These are phyloP conservation scores for Benincasa hispida DNA, from an alignment of 306 rosid genomes.

Conservation along the genomic window DNA sequence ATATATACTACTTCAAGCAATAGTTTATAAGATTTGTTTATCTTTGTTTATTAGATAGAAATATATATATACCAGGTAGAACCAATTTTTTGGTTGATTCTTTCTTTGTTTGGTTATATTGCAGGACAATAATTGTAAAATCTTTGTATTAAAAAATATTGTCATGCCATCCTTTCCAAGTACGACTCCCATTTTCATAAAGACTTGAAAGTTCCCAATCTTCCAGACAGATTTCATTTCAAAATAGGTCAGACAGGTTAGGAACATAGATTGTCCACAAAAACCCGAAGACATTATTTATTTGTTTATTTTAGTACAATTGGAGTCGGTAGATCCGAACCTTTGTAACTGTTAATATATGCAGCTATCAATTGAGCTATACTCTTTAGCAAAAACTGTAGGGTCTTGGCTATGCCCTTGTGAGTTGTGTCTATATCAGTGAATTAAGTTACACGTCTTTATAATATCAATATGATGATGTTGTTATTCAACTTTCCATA, in stretches of 20 bases:
- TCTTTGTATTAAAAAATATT: not conserved
- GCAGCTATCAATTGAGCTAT: too few species aligned
- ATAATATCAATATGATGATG: not conserved
- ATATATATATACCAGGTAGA: conserved; percentile 13
- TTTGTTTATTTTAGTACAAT: too few species aligned
- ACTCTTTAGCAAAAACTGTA: not conserved
- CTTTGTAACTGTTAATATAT: too few species aligned
- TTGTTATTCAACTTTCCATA: not conserved
- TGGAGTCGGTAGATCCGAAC: too few species aligned
- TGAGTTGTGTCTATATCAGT: not conserved
- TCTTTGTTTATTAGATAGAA: conserved; percentile 17
- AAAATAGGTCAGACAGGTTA: not conserved
- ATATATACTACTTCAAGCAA: not conserved
- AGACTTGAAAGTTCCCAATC: not conserved
- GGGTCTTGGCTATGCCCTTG: not conserved
- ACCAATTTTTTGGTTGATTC: conserved; percentile 31
- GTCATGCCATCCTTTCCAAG: not conserved
- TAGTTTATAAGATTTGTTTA: conserved; percentile 3
- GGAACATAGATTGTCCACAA: not conserved
- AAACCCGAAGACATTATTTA: not conserved
- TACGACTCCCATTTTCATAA: not conserved
- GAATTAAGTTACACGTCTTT: not conserved
- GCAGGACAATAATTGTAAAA: conserved; percentile 15
- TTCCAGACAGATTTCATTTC: not conserved
- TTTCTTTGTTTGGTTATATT: conserved; percentile 59